These are phyloP conservation scores for Cerioporus squamosus DNA, from an alignment of 1,284 basidiomycete species.

Conservation along the genomic window DNA sequence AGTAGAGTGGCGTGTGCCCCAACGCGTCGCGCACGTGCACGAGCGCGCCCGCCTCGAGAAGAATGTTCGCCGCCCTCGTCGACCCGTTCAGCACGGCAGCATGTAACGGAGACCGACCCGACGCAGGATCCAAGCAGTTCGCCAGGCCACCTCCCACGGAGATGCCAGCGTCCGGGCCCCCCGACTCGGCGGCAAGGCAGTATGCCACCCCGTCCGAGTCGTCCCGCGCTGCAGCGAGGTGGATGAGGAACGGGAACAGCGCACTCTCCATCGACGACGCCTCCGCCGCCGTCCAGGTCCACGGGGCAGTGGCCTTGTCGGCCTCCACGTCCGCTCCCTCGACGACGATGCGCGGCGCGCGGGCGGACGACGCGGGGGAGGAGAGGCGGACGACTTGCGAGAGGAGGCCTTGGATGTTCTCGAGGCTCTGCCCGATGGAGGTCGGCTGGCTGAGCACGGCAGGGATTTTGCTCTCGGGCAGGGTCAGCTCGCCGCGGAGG, in stretches of 20 bases:
- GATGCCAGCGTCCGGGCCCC: conserved; percentile 19
- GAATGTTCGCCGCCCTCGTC: conserved; percentile 52
- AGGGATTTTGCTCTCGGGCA: conserved; percentile 41
- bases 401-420: conserved; percentile 66
- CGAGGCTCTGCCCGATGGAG: conserved; percentile 52
- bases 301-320: conserved; percentile 65
- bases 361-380: conserved; percentile 40
- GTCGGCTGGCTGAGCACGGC: conserved; percentile 44
- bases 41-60: conserved; percentile 82
- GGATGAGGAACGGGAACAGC: conserved; percentile 75
- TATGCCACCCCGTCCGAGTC: conserved; percentile 65
- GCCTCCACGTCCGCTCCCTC: conserved; percentile 39
- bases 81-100: conserved; percentile 78
- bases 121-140: conserved; percentile 70
- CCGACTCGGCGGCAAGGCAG: conserved; percentile 48
- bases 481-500: conserved; percentile 87
- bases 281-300: conserved; percentile 79
- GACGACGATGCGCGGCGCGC: conserved; percentile 49
- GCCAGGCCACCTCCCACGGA: conserved; percentile 65
- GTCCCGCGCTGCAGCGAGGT: conserved; percentile 74
- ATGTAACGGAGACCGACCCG: conserved; percentile 80
- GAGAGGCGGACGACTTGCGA: conserved; percentile 71
- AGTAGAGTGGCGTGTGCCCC: conserved; percentile 85
- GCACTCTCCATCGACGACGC: conserved; percentile 68
- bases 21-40: conserved; percentile 82